Evolutionary conservation across 257 asterid species (phyloP), one percentile per base, ranked within the genome.

Genomic region (Henckelia pumila): DNA sequence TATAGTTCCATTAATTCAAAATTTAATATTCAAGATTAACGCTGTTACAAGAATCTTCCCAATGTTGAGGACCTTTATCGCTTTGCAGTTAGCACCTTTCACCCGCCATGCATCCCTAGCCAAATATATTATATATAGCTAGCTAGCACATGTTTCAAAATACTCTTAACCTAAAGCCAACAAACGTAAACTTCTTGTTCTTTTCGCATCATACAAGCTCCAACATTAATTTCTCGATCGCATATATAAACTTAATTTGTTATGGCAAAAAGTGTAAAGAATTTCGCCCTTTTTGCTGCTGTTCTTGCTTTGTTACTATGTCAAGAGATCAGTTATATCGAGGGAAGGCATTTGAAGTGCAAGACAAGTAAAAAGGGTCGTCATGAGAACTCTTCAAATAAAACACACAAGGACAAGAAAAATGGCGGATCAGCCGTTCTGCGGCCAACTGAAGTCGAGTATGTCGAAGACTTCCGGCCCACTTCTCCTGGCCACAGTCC

Each of bases 401-500:
- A 19, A 16, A n/a, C 37, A 30, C 40, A 8, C 2, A 49, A 29
- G 0, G 62, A 40, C 21, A 22, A 30, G 5, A 11, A 21, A 24
- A 16, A 3, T 32, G 63, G 67, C 30, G 23, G 64, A 62, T 19
- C 62, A 0, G 66, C 58, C 11, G 40, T 6, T 10, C 40, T 6
- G 40, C 40, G 40, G 11, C 40, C 40, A 33, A 33, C 11, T 8
- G 40, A 33, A 33, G 70, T n/a, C 9, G 82, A 58, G 33, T 59
- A 67, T n/a, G 66, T 58, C 35, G 80, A 75, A 7, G 83, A 69
- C 64, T 79, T 75, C 57, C 78, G 76, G 26, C 80, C 78, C 21
- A 79, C 80, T 11, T 3, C 78, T 14, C 83, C 83, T 19, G 83
- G 83, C 3, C 70, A 72, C 52, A 75, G 80, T 24, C 83, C 83